These are phyloP conservation scores for Talaromyces funiculosus DNA, from an alignment of 2,329 filamentous ascomycete species.

Conservation along the genomic window DNA sequence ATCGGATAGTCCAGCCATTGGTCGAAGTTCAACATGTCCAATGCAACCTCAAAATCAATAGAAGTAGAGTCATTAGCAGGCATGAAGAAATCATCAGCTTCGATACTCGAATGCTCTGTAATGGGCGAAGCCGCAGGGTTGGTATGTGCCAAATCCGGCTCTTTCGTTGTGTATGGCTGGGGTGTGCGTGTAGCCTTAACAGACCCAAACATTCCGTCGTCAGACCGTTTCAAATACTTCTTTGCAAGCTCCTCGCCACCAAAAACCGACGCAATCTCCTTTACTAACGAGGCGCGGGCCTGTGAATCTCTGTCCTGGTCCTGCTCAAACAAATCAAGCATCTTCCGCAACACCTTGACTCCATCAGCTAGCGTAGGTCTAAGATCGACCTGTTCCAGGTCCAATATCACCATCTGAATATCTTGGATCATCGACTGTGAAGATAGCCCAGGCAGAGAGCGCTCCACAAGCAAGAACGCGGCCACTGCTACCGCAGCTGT, in stretches of 20 bases:
- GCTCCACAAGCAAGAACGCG: conserved; percentile 24
- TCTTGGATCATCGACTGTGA: conserved; percentile 19
- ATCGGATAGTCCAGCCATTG: conserved; percentile 11
- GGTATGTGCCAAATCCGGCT: background rate
- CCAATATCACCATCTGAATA: conserved; percentile 23
- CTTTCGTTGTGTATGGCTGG: background rate
- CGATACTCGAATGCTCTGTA: background rate
- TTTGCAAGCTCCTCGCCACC: conserved; percentile 23
- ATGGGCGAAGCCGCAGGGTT: background rate
- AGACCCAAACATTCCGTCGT: background rate
- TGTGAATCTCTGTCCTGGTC: conserved; percentile 16
- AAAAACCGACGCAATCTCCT: conserved; percentile 22
- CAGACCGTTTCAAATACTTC: conserved; percentile 21
- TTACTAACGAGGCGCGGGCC: conserved; percentile 19
- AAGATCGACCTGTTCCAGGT: conserved; percentile 19
- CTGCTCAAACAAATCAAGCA: conserved; percentile 23
- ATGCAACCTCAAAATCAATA: conserved; percentile 10
- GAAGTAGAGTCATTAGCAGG: background rate
- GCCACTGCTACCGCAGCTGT: conserved; percentile 24
- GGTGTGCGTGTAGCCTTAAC: background rate
- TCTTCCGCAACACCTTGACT: conserved; percentile 21
- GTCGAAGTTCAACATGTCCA: conserved; percentile 11
- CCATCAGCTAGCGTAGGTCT: conserved; percentile 20
- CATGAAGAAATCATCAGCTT: background rate
- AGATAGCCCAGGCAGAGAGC: conserved; percentile 19